Base-by-base conservation (phyloP, 2,329 filamentous ascomycete genomes). In the Xylariomycetidae sp. region DNA sequence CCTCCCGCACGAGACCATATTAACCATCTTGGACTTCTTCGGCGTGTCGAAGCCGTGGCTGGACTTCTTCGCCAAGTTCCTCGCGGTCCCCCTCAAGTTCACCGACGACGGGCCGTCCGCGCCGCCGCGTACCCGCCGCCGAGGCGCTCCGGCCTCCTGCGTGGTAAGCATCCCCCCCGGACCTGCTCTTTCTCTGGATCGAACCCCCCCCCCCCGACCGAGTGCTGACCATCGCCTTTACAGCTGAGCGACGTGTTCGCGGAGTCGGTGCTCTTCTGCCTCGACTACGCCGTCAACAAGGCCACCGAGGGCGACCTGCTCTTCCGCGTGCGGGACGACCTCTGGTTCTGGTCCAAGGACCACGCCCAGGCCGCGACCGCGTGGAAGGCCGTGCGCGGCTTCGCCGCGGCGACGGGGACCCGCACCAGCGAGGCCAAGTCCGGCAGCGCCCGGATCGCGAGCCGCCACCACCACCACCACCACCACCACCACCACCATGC, bases 271-370 rank as follows among this genome's bases (percentile, higher is more conserved):
- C 57, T 84, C 0, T 83, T 83, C 47, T 77, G 73, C 38, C 68
- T 83, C 44, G 79, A 83, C 47, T 77, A 76, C 46, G 65, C 76
- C 0, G 67, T 83, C 35, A 82, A 81, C 36, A 68, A 73, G 38
- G 56, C 60, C 2, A 76, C 77, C 0, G 46, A 56, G 5, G 76
- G 76, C 0, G 58, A 60, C 2, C 60, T 66, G n/a, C 54, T 82
- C 9, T 78, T 78, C 50, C 72, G 79, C 10, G 61, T 81, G 23
- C 70, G 80, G 32, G 79, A 82, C 41, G 76, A 82, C 42, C 64
- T 82, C 32, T 83, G 77, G 78, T 76, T 82, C 49, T 82, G 77
- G 76, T 47, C 64, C 43, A 68, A 70, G 7, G 63, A 74, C 5
- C 68, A 77, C 29, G 42, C 59, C 3, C 62, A 59, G 3, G 72